A percentile compares a stretch with the other conserved stretches of the same genome.
Evolutionary conservation across 306 rosid genomes (phyloP).

Genomic region (Sechiopsis laciniata): DNA sequence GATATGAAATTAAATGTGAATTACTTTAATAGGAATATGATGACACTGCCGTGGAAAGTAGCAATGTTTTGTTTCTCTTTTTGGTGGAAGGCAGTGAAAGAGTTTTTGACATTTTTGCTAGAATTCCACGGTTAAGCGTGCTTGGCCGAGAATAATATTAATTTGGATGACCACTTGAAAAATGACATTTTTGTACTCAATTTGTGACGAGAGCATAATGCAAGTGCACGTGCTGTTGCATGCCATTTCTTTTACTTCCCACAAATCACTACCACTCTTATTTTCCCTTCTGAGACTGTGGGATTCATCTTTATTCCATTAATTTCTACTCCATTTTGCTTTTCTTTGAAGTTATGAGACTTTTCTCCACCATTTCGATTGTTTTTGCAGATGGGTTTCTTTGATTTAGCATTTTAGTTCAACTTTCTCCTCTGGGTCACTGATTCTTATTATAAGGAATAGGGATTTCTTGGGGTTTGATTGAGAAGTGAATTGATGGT

Average conservation of each 20-base stretch:
- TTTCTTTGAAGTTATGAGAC: neutral
- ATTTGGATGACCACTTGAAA: no score
- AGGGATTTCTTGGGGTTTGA: neutral
- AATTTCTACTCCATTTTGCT: neutral
- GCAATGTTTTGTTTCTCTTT: no score
- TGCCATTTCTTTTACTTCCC: neutral
- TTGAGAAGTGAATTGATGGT: constrained; percentile 36
- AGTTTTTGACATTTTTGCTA: no score
- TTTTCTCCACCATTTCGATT: neutral
- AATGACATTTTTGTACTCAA: no score
- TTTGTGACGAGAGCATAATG: neutral
- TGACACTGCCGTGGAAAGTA: no score
- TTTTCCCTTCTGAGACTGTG: neutral
- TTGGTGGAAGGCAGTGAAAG: no score
- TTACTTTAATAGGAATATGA: no score
- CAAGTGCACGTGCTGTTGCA: constrained; percentile 15
- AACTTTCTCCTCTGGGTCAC: neutral
- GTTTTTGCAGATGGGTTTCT: constrained; percentile 6
- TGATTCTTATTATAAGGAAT: neutral
- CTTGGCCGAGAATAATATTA: no score
- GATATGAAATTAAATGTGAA: no score
- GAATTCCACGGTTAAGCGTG: no score
- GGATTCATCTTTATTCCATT: neutral
- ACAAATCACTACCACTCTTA: neutral
- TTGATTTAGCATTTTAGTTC: constrained; percentile 10